Base-by-base conservation (phyloP, 371 early-diverging fungal species). In the Actinomortierella wolfii region DNA sequence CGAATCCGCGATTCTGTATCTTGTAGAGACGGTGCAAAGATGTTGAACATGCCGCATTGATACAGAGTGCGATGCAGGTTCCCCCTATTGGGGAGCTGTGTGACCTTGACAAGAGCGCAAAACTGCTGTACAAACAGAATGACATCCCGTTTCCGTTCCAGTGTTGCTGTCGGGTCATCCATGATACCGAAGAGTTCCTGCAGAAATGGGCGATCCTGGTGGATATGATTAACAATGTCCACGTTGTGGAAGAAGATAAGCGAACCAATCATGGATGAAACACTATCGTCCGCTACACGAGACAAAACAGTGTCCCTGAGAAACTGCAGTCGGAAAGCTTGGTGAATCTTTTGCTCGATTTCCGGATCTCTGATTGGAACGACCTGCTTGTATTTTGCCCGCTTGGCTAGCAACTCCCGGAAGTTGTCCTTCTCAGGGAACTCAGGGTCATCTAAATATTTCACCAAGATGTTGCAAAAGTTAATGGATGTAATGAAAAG, bases 291-390 rank as follows among this genome's bases (percentile, higher is more conserved):
- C 25, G 91, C 63, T 21, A 85, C 67, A 1, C 89, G 81, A 7
- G 85, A 85, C 17, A 94, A 78, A 2, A 91, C 91, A 0, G 89
- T 88, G 64, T 93, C 94, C 51, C 90, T 89, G 14, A 97, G 78
- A 56, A 86, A 97, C 59, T 89, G 92, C 4, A 94, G 62, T 5
- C 96, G 86, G 59, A 92, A 93, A 0, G 90, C 88, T 55, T 92
- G 91, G 39, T 89, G 88, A 44, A 96, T 92, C 67, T 93, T 92
- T 50, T 76, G 70, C 40, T 84, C 79, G 13, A 92, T 83, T 1
- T 79, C 76, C 5, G 79, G 69, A 47, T 92, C 88, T 18, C 80
- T 77, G 23, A 97, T 87, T 4, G 94, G 92, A 14, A 94, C 84
- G 26, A 93, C 83, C 77, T 93, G 82, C 61, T 91, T 89, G 67